Conservation (phyloP, 1,139 yeast genomes). For the Suhomyces chickasaworum region DNA sequence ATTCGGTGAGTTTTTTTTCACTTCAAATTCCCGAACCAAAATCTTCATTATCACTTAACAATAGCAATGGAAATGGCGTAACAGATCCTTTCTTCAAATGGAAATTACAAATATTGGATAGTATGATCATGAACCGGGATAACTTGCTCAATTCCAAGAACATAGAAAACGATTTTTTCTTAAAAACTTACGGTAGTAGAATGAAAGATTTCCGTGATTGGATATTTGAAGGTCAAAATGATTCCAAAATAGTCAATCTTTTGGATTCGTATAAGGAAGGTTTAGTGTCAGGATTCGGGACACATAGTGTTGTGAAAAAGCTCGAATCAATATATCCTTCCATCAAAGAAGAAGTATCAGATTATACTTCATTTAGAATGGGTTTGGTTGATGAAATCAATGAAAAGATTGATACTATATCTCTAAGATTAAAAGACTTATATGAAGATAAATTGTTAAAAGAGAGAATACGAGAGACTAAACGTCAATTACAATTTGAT, state of each 20-base stretch:
- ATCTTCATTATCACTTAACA: conserved; percentile 19
- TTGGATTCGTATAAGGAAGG: conserved; percentile 27
- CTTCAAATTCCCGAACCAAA: conserved; percentile 32
- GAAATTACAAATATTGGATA: conserved; percentile 36
- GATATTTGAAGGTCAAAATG: conserved; percentile 25
- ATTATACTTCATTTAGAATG: conserved; percentile 3
- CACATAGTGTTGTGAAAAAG: conserved; percentile 30
- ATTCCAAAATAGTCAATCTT: conserved; percentile 6
- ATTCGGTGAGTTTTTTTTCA: conserved; percentile 40
- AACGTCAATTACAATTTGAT: conserved; percentile 54
- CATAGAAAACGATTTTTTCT: conserved; percentile 25
- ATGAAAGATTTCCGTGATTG: conserved; percentile 29
- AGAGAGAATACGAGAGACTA: conserved; percentile 45
- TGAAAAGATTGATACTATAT: conserved; percentile 4
- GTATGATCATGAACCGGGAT: conserved; percentile 34
- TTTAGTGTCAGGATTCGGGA: conserved; percentile 25
- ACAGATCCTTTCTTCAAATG: conserved; percentile 30
- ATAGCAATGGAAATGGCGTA: too few species aligned
- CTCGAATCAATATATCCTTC: conserved; percentile 21
- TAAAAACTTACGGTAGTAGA: conserved; percentile 32
- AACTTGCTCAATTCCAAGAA: conserved; percentile 21
- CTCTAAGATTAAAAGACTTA: conserved; percentile 3
- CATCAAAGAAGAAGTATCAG: neutral
- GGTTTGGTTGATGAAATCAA: conserved; percentile 7
- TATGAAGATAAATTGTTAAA: conserved; percentile 5